Conservation (phyloP, 495 filamentous ascomycete genomes). For the Acidomyces sp. region DNA sequence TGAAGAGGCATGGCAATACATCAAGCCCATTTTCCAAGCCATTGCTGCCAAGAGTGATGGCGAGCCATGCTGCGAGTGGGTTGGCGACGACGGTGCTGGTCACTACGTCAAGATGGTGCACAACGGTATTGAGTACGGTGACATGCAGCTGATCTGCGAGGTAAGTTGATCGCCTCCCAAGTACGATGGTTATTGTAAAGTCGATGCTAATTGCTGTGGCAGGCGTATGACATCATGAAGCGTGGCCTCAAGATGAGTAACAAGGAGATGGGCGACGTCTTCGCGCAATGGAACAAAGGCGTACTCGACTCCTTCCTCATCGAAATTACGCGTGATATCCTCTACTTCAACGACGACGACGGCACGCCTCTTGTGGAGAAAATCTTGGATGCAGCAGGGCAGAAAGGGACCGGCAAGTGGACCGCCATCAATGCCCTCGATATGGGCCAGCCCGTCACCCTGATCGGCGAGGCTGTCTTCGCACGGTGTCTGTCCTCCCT, state of each 20-base stretch:
- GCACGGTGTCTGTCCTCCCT: conserved; percentile 85
- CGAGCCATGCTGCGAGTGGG: conserved; percentile 98
- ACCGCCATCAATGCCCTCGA: conserved; percentile 98
- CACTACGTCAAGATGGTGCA: conserved; percentile 99
- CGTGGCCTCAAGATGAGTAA: conserved; percentile 70
- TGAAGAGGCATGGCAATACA: conserved; percentile 93
- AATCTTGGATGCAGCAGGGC: conserved; percentile 95
- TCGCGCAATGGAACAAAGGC: conserved; percentile 94
- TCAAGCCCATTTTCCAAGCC: conserved; percentile 98
- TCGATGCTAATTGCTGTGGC: conserved; percentile 13
- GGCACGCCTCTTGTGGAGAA: conserved; percentile 86
- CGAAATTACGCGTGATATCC: conserved; percentile 95
- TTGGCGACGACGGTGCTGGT: conserved; percentile 95
- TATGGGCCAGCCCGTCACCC: conserved; percentile 94
- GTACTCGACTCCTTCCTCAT: conserved; percentile 99
- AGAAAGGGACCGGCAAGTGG: conserved; percentile 99
- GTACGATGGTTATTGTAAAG: conserved; percentile 8
- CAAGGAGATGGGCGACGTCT: conserved; percentile 91
- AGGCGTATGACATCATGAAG: conserved; percentile 99
- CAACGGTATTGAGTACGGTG: conserved; percentile 99
- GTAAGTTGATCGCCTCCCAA: conserved; percentile 35
- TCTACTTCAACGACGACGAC: conserved; percentile 93
- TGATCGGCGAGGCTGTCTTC: conserved; percentile 95
- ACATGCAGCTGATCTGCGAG: conserved; percentile 99
- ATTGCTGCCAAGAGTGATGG: conserved; percentile 93